phyloP scores from a whole-genome alignment of 2,329 filamentous ascomycete species.

The Nigrospora osmanthi region DNA sequence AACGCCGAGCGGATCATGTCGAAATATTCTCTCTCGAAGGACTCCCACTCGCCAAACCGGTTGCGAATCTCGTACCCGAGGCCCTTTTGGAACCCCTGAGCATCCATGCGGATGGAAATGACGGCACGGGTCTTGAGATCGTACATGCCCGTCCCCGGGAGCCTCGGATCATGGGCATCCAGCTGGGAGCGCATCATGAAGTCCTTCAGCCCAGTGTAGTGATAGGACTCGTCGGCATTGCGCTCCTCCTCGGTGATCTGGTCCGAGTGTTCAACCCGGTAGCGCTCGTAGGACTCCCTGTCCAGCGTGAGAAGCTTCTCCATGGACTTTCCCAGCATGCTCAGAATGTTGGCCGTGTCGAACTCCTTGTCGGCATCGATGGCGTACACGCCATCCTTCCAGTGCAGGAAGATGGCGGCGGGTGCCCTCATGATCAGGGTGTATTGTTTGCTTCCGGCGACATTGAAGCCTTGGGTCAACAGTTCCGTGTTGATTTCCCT shows the following conservation, averaged over 20 bases:
- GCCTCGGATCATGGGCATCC: conserved; percentile 76
- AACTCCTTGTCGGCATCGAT: conserved; percentile 95
- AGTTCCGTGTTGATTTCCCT: conserved; percentile 59
- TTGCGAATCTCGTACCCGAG: conserved; percentile 79
- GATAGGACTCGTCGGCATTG: conserved; percentile 68
- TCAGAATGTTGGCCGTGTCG: conserved; percentile 77
- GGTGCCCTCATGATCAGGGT: conserved; percentile 68
- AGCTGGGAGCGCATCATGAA: conserved; percentile 94
- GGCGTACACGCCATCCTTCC: conserved; percentile 79
- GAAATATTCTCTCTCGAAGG: conserved; percentile 90
- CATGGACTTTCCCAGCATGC: conserved; percentile 90
- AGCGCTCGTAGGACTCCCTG: conserved; percentile 78
- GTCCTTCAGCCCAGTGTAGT: conserved; percentile 80
- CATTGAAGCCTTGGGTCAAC: conserved; percentile 60
- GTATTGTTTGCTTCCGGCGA: conserved; percentile 51
- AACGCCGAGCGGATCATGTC: conserved; percentile 95
- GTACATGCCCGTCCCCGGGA: conserved; percentile 90
- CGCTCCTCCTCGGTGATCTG: conserved; percentile 66
- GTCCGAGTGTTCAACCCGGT: conserved; percentile 60
- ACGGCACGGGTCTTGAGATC: conserved; percentile 95
- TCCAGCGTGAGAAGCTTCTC: conserved; percentile 87
- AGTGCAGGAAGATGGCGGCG: conserved; percentile 72
- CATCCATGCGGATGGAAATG: conserved; percentile 84
- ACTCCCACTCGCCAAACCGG: conserved; percentile 74
- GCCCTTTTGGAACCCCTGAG: conserved; percentile 61